Conservation (phyloP, 108 stramenopile species). For the Aurantiochytrium sp. region DNA sequence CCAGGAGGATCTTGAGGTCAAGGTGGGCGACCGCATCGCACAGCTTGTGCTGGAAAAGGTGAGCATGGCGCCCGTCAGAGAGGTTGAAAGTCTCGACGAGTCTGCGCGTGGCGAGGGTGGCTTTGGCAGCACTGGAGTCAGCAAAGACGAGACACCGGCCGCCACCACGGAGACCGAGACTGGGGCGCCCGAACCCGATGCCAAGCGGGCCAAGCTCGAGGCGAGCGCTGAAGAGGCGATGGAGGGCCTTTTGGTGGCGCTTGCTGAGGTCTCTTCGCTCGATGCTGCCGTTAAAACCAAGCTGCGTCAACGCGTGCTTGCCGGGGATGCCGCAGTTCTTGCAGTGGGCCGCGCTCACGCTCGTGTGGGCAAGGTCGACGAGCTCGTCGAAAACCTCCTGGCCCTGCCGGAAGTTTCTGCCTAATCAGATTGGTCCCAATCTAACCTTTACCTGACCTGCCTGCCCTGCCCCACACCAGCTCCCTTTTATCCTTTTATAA, state of each 20-base stretch:
- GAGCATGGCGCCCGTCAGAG: conserved; percentile 64
- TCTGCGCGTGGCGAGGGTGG: conserved; percentile 76
- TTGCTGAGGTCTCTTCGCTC: neutral
- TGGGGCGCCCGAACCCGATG: neutral
- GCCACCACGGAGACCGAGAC: neutral
- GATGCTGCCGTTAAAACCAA: neutral
- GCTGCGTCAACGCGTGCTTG: neutral
- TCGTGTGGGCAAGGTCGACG: neutral
- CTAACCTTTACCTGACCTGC: too few species aligned
- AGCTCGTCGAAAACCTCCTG: neutral
- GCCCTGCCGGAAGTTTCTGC: neutral
- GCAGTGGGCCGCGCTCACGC: neutral
- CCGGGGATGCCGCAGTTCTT: neutral
- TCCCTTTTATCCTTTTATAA: too few species aligned
- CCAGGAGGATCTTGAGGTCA: conserved; percentile 66
- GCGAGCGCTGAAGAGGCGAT: neutral
- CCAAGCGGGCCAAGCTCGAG: neutral
- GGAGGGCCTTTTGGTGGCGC: neutral
- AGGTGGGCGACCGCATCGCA: conserved; percentile 88
- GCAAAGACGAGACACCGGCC: neutral
- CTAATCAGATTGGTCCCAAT: neutral
- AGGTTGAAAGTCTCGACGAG: conserved; percentile 71
- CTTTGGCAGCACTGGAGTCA: conserved; percentile 78
- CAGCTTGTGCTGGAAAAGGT: conserved; percentile 93
- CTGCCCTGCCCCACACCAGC: too few species aligned